Percentiles rank a stretch among this genome's conserved stretches.
These are phyloP conservation scores for Nectriaceae sp. DNA, from an alignment of 2,329 filamentous ascomycete species.

Conservation along the genomic window DNA sequence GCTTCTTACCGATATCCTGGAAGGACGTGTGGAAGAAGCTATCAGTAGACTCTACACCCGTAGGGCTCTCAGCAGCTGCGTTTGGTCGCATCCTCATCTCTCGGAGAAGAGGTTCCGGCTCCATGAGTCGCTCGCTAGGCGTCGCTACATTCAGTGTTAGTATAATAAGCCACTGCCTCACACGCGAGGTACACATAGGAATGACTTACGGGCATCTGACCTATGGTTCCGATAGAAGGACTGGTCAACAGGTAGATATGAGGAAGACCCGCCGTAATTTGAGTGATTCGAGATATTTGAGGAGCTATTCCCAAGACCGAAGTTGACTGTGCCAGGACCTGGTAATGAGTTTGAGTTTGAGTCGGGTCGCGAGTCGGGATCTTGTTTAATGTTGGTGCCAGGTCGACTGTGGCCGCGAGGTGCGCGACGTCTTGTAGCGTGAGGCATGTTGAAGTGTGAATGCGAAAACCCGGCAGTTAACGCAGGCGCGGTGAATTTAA, in stretches of 20 bases:
- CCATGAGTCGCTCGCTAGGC: slow-evolving; percentile 37
- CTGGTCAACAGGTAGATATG: slow-evolving; percentile 15
- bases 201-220: slow-evolving; percentile 42
- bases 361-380: slow-evolving; percentile 23
- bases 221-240: slow-evolving; percentile 31
- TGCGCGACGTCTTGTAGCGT: slow-evolving; percentile 22
- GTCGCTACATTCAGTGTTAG: slow-evolving; percentile 29
- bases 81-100: slow-evolving; percentile 37
- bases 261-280: slow-evolving; percentile 19
- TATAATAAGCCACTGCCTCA: slow-evolving; percentile 10
- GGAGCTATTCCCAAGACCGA: slow-evolving; percentile 8
- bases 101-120: slow-evolving; percentile 40
- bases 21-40: slow-evolving; percentile 47
- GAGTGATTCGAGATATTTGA: slow-evolving; percentile 23
- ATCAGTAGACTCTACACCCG: slow-evolving; percentile 20
- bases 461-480: too few relatives aligned
- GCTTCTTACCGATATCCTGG: slow-evolving; percentile 59
- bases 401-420: slow-evolving; percentile 14
- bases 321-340: slow-evolving; percentile 16
- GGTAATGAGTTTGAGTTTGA: slow-evolving; percentile 5
- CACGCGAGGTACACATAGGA: background rate
- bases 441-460: slow-evolving; percentile 24
- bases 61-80: slow-evolving; percentile 23
- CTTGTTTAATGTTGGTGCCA: slow-evolving; percentile 25
- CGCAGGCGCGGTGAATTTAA: too few relatives aligned